Percentiles rank a stretch among this genome's conserved stretches.
Conservation (phyloP, 2,329 filamentous ascomycete species). For the Clathrospora elynae region DNA sequence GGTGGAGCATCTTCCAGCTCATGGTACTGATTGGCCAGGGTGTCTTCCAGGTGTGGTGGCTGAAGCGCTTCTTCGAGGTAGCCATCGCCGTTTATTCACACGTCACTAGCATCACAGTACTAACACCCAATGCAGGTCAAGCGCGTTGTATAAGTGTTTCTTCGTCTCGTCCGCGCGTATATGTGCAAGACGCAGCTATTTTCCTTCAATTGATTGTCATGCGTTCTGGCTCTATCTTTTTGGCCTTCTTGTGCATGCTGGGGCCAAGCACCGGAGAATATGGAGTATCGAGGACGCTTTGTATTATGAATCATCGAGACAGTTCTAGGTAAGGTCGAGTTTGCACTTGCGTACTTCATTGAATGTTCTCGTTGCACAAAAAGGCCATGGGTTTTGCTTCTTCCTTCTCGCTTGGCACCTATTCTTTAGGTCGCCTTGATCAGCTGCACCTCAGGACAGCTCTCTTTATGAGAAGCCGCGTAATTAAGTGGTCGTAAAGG, state of each 20-base stretch:
- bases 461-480: neutral
- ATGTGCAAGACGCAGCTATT: too few relatives aligned
- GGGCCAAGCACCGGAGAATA: conserved; percentile 8
- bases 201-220: neutral
- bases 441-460: neutral
- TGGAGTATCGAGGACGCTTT: conserved; percentile 15
- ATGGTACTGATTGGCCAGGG: conserved; percentile 87
- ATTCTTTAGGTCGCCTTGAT: neutral
- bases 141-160: conserved; percentile 35
- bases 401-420: conserved; percentile 7
- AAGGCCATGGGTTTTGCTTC: conserved; percentile 2
- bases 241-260: conserved; percentile 28
- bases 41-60: conserved; percentile 98
- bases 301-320: conserved; percentile 4
- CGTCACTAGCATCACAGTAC: neutral
- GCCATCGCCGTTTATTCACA: conserved; percentile 1
- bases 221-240: conserved; percentile 9
- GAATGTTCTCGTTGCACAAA: conserved; percentile 1
- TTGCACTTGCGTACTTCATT: conserved; percentile 7
- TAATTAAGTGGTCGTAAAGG: neutral
- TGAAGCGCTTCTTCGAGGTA: conserved; percentile 96
- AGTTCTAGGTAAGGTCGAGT: conserved; percentile 4
- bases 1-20: conserved; percentile 99
- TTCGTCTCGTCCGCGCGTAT: neutral
- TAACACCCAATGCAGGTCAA: conserved; percentile 35